Base-by-base conservation (phyloP, 140 eudicot genomes). In the Anethum foeniculum region DNA sequence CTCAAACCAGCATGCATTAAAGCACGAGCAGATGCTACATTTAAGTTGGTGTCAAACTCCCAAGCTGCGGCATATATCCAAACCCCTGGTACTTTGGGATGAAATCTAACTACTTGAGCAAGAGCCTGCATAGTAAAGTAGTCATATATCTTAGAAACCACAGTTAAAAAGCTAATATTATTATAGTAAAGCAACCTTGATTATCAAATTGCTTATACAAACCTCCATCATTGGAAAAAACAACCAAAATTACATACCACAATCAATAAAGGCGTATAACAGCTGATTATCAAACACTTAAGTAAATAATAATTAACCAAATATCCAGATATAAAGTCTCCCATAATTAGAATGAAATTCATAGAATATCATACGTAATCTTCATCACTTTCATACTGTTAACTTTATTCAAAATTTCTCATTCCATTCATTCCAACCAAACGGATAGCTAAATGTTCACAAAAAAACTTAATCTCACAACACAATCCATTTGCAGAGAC, bases 11-110 rank as follows among this genome's bases (percentile, higher is more conserved):
- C 86, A 80, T 88, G 97, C 99, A 95, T 95, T 19, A 95, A 86
- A 75, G 95, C 93, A 73, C 97, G 97, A 30, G 97, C 97, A 80
- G 99, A 91, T 46, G 88, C 82, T 69, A 73, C 91, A 77, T 92
- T 92, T 48, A 90, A 83, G 87, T 95, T 92, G 82, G 82, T 84
- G 80, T 92, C 99, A 80, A 90, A 95, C 80, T 92, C 92, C 97
- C 97, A 95, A 74, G 95, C 90, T 13, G 99, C 99, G 51, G 99
- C 97, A 64, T 95, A 92, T 4, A 95, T 95, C 99, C 99, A 95
- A 34, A 90, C 92, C 52, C 91, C 97, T 28, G 99, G 92, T 74
- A 89, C 93, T 85, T 95, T 95, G 12, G 99, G 97, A 86, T 90
- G 97, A 86, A 89, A 95, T 76, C 99, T 92, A 16, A 92, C 85